These are phyloP conservation scores for Earliella scabrosa DNA, from an alignment of 1,284 basidiomycete species.

Conservation along the genomic window DNA sequence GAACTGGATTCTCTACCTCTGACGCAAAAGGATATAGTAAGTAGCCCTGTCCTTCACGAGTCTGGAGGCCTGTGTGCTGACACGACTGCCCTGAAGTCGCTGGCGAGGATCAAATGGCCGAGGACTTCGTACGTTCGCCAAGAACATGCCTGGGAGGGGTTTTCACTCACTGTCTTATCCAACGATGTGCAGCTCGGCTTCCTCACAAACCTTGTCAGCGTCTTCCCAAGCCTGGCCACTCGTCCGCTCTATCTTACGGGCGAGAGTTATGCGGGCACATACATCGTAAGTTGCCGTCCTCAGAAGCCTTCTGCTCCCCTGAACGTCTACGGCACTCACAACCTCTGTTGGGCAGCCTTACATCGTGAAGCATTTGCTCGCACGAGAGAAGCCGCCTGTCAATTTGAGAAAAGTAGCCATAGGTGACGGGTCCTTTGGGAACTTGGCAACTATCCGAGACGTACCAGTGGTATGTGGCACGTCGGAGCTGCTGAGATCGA, in stretches of 20 bases:
- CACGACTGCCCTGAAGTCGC: slow-evolving; percentile 44
- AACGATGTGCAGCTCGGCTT: slow-evolving; percentile 25
- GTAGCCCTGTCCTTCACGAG: slow-evolving; percentile 23
- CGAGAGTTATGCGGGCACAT: slow-evolving; percentile 36
- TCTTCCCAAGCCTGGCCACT: slow-evolving; percentile 32
- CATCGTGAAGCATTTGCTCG: slow-evolving; percentile 67
- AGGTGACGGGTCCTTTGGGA: slow-evolving; percentile 62
- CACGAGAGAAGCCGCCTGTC: slow-evolving; percentile 61
- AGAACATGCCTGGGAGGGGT: neutral
- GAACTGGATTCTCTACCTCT: slow-evolving; percentile 65
- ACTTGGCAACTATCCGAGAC: slow-evolving; percentile 49
- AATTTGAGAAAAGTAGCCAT: slow-evolving; percentile 66
- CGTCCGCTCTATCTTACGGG: slow-evolving; percentile 34
- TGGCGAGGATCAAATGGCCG: slow-evolving; percentile 67
- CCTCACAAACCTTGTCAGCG: slow-evolving; percentile 27
- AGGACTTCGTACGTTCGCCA: slow-evolving; percentile 59
- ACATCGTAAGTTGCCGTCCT: slow-evolving; percentile 43
- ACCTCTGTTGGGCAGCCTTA: slow-evolving; percentile 54
- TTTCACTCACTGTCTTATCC: neutral
- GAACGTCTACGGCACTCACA: no score
- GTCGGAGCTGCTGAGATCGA: no score
- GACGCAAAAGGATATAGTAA: slow-evolving; percentile 61
- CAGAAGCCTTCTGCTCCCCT: no score
- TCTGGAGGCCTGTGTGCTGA: neutral
- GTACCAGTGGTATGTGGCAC: slow-evolving; percentile 51